A percentile compares a stretch with the other conserved stretches of the same genome.
phyloP scores from a whole-genome alignment of 2,329 filamentous ascomycete genomes.

The Colletotrichum phormii region DNA sequence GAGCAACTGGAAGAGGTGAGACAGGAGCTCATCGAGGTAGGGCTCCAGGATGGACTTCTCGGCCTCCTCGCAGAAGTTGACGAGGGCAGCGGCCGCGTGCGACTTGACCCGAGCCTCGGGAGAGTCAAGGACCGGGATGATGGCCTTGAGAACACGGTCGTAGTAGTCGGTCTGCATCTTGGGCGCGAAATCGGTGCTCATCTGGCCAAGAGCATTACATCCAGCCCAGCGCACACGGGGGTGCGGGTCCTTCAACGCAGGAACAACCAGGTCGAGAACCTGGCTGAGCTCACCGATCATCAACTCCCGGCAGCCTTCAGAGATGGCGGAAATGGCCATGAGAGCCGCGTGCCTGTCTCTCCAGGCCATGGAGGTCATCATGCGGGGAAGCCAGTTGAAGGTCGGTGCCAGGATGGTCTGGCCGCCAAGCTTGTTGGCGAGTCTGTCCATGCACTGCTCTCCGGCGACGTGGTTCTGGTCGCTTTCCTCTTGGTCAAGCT shows the following conservation, averaged over 20 bases:
- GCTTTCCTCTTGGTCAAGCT: slow-evolving; percentile 95
- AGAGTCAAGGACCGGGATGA: slow-evolving; percentile 91
- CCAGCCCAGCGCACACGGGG: slow-evolving; percentile 96
- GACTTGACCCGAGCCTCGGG: slow-evolving; percentile 95
- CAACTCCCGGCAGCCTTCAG: slow-evolving; percentile 93
- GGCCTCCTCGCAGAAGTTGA: slow-evolving; percentile 99
- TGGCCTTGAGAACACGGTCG: slow-evolving; percentile 85
- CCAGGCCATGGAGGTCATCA: slow-evolving; percentile 97
- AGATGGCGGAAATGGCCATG: slow-evolving; percentile 99
- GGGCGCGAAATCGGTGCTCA: slow-evolving; percentile 99
- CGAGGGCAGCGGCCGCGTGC: slow-evolving; percentile 95
- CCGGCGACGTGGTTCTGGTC: slow-evolving; percentile 97
- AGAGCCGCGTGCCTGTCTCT: slow-evolving; percentile 94
- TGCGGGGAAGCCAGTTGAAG: slow-evolving; percentile 95
- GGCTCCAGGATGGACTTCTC: slow-evolving; percentile 93
- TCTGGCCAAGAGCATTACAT: slow-evolving; percentile 98
- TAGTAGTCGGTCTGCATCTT: slow-evolving; percentile 99
- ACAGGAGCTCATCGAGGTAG: slow-evolving; percentile 89
- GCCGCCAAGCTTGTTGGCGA: slow-evolving; percentile 98
- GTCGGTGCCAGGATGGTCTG: slow-evolving; percentile 91
- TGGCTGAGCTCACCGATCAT: slow-evolving; percentile 97
- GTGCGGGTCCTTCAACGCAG: slow-evolving; percentile 88
- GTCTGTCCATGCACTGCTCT: slow-evolving; percentile 97
- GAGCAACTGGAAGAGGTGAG: slow-evolving; percentile 86
- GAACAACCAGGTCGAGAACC: slow-evolving; percentile 93